phyloP scores from a whole-genome alignment of 495 filamentous ascomycete species.

The Xylaria intraflava region DNA sequence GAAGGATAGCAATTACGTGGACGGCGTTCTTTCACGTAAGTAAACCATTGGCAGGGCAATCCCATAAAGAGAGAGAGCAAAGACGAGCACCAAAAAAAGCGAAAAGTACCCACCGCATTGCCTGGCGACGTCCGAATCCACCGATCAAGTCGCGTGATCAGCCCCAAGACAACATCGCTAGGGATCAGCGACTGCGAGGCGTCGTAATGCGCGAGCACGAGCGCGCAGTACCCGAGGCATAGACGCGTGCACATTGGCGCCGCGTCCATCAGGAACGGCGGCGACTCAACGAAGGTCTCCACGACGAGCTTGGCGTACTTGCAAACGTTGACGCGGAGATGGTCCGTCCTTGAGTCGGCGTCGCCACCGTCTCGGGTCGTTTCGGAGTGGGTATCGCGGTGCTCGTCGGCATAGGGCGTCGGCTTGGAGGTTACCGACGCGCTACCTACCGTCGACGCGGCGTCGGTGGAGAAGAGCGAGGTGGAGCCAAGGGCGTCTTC shows the following conservation, averaged over 20 bases:
- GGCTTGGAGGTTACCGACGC: neutral
- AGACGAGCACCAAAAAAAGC: neutral
- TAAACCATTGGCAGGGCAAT: neutral
- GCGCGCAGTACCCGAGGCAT: slow-evolving; percentile 24
- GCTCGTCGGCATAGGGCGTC: slow-evolving; percentile 3
- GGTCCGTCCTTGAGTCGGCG: neutral
- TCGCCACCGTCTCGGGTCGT: neutral
- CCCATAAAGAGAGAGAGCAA: neutral
- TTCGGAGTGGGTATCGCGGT: neutral
- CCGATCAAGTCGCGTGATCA: slow-evolving; percentile 20
- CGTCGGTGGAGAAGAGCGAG: slow-evolving; percentile 8
- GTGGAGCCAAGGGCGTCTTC: slow-evolving; percentile 20
- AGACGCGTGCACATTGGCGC: slow-evolving; percentile 20
- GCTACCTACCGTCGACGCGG: neutral
- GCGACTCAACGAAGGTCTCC: slow-evolving; percentile 25
- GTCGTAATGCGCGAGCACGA: slow-evolving; percentile 24
- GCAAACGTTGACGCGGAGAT: slow-evolving; percentile 17
- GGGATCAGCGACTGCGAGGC: slow-evolving; percentile 22
- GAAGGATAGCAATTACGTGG: no score
- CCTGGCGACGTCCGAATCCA: slow-evolving; percentile 24
- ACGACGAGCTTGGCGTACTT: slow-evolving; percentile 22
- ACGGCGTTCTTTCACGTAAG: no score
- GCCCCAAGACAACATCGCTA: slow-evolving; percentile 15
- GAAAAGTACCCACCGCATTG: slow-evolving; percentile 3
- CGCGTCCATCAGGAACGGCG: slow-evolving; percentile 19